A percentile compares a stretch with the other conserved stretches of the same genome.
Evolutionary conservation across 108 stramenopile genomes (phyloP).

Genomic region (Phaeodactylum tricornutum): DNA sequence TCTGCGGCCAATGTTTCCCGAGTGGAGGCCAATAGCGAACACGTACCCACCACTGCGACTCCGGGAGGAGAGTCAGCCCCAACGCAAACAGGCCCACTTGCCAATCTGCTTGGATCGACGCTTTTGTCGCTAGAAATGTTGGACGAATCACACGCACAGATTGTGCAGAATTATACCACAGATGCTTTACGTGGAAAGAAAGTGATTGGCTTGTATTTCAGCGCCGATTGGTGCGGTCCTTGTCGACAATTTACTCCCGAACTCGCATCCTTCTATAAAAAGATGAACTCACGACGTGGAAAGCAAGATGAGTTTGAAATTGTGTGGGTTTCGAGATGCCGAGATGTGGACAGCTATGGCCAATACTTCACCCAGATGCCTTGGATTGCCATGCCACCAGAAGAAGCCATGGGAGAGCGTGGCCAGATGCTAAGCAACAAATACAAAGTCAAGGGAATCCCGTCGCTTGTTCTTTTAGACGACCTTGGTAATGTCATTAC

Average conservation of each 20-base stretch:
- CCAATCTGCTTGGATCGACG: slow-evolving; percentile 65
- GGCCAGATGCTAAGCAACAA: slow-evolving; percentile 60
- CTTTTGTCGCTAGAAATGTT: slow-evolving; percentile 67
- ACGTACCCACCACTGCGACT: no score
- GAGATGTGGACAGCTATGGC: slow-evolving; percentile 66
- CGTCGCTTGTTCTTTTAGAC: slow-evolving; percentile 74
- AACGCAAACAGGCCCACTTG: slow-evolving; percentile 71
- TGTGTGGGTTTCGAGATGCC: slow-evolving; percentile 79
- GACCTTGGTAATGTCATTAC: slow-evolving; percentile 82
- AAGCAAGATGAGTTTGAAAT: slow-evolving; percentile 81
- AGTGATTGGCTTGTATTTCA: slow-evolving; percentile 82
- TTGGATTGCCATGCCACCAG: slow-evolving; percentile 76
- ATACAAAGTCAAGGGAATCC: slow-evolving; percentile 79
- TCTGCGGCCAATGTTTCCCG: slow-evolving; percentile 2
- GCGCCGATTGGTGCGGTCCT: slow-evolving; percentile 68
- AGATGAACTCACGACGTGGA: slow-evolving; percentile 66
- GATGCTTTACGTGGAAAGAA: slow-evolving; percentile 65
- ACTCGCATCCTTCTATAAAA: slow-evolving; percentile 74
- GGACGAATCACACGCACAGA: slow-evolving; percentile 54
- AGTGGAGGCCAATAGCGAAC: slow-evolving; percentile 5
- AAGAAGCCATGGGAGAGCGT: slow-evolving; percentile 72
- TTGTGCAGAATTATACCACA: slow-evolving; percentile 61
- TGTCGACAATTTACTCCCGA: slow-evolving; percentile 89
- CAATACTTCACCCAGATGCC: slow-evolving; percentile 88
- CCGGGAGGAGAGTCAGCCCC: no score